These are phyloP conservation scores for Vaccinium corymbosum DNA, from an alignment of 148 eudicot genomes.

Conservation along the genomic window DNA sequence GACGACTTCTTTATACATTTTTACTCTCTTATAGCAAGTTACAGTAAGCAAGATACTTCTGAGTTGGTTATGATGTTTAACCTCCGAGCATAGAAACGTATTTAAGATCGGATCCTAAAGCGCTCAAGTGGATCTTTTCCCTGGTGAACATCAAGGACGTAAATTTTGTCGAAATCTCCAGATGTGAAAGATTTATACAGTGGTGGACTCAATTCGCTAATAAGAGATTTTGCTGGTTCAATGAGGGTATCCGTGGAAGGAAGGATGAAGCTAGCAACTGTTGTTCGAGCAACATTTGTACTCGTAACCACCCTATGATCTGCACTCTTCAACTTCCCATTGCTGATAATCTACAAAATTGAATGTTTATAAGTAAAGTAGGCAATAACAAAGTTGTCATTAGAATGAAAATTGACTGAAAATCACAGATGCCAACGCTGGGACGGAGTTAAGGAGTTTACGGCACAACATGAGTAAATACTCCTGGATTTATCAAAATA, in stretches of 20 bases:
- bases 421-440: too few relatives aligned
- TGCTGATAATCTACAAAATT: constrained; percentile 8
- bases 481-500: too few relatives aligned
- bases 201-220: background rate
- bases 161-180: background rate
- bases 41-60: background rate
- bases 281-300: background rate
- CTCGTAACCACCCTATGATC: background rate
- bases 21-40: background rate
- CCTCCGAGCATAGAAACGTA: background rate
- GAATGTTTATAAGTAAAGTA: background rate
- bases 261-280: background rate
- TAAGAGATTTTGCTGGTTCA: constrained; percentile 14
- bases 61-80: background rate
- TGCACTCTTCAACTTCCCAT: constrained; percentile 15
- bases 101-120: background rate
- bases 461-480: too few relatives aligned
- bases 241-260: background rate
- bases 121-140: background rate
- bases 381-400: constrained; percentile 12
- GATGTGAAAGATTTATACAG: background rate
- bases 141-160: background rate
- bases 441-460: too few relatives aligned
- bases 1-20: background rate
- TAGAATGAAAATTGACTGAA: background rate